These are phyloP conservation scores for Zelopaecilomyces penicillatus DNA, from an alignment of 2,329 filamentous ascomycete genomes.

Conservation along the genomic window DNA sequence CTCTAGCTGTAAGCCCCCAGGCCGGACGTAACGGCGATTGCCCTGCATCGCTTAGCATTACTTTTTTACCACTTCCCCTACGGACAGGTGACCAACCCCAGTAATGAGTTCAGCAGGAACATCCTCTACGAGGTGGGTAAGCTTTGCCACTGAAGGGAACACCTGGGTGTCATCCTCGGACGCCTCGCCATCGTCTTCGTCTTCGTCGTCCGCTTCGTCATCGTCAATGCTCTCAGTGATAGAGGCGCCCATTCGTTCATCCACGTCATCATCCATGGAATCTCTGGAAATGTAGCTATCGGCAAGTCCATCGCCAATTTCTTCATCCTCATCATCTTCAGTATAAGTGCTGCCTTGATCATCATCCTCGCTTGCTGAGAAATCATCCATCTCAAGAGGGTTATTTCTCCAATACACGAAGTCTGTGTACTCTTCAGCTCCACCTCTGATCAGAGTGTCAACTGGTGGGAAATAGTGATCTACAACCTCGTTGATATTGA, in stretches of 20 bases:
- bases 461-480: constrained; percentile 97
- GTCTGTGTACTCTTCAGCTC: constrained; percentile 91
- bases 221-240: constrained; percentile 11
- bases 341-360: constrained; percentile 36
- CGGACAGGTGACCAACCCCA: constrained; percentile 45
- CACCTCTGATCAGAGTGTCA: constrained; percentile 74
- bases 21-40: constrained; percentile 5
- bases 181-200: constrained; percentile 15
- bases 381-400: constrained; percentile 78
- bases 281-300: constrained; percentile 49
- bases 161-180: constrained; percentile 15
- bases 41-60: constrained; percentile 21
- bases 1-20: constrained; percentile 6
- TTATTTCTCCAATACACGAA: constrained; percentile 93
- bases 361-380: constrained; percentile 56
- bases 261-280: constrained; percentile 38
- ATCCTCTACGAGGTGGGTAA: constrained; percentile 32
- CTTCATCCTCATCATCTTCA: constrained; percentile 35
- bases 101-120: constrained; percentile 50
- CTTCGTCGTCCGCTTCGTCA: constrained; percentile 26
- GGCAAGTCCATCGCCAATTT: constrained; percentile 34
- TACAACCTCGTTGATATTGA: constrained; percentile 92
- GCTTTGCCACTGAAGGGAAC: constrained; percentile 5
- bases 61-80: constrained; percentile 31
- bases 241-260: constrained; percentile 13